Evolutionary conservation across 2,329 filamentous ascomycete species (phyloP).

Genomic region (Xylariaceae sp.): DNA sequence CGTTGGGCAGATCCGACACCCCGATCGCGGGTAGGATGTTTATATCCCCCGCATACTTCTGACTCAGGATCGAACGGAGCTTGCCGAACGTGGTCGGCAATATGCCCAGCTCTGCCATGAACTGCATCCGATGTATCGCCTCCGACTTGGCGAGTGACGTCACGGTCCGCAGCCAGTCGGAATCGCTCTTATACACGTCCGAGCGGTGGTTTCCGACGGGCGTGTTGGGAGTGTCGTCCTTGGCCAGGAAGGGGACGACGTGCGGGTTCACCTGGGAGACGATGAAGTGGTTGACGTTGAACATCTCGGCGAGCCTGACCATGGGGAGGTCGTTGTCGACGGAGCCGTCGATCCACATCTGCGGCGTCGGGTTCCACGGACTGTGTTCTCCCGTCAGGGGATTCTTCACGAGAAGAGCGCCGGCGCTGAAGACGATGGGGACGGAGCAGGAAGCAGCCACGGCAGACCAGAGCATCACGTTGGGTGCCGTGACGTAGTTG

Average conservation of each 20-base stretch:
- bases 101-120: constrained; percentile 73
- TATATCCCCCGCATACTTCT: constrained; percentile 92
- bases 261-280: constrained; percentile 96
- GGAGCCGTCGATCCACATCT: constrained; percentile 89
- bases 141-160: constrained; percentile 74
- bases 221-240: constrained; percentile 58
- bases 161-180: constrained; percentile 59
- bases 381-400: constrained; percentile 69
- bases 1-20: constrained; percentile 65
- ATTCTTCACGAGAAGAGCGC: constrained; percentile 77
- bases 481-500: constrained; percentile 89
- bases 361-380: constrained; percentile 80
- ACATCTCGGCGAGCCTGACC: constrained; percentile 85
- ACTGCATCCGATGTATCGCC: constrained; percentile 71
- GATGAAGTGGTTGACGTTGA: constrained; percentile 97
- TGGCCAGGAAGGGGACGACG: constrained; percentile 76
- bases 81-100: constrained; percentile 77
- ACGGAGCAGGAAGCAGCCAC: constrained; percentile 95
- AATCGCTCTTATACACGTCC: constrained; percentile 35
- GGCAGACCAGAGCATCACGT: constrained; percentile 94
- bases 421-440: constrained; percentile 76
- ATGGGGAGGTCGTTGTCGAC: constrained; percentile 93
- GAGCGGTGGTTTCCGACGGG: constrained; percentile 23
- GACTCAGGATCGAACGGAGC: constrained; percentile 72
- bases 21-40: constrained; percentile 82